Evolutionary conservation across 352 stramenopile genomes (phyloP), one percentile per base, ranked within the genome.

Genomic region (Globisporangium iwayamae): DNA sequence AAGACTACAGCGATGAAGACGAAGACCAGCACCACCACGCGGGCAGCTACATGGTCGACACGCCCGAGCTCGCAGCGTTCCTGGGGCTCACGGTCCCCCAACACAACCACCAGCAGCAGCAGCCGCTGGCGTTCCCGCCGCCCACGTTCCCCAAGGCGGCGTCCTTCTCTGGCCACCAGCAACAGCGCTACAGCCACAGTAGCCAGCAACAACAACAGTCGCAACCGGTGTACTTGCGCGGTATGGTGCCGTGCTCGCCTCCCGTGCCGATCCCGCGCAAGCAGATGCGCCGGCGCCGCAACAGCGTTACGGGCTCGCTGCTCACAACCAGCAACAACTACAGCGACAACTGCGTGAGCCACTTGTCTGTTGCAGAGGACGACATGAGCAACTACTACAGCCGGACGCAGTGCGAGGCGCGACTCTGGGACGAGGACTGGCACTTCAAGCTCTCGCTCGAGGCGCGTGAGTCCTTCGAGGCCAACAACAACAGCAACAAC

Each of bases 401-500:
- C 36, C 59, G 62, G 6, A 73, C 70, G 13, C 80, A 91, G 62
- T 81, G 75, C 53, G 72, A 88, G 55, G 76, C 72, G 14, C 63
- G 69, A 32, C 71, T 87, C 16, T 87, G 76, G 75, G 79, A 91
- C 50, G 71, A 91, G 47, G 75, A 82, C 62, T 89, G 80, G 82
- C 78, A 91, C 75, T 89, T 79, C 65, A 89, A 89, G 57, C 76
- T 89, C 47, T 89, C 78, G 30, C 74, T 89, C 9, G 82, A 91
- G 54, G 71, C 74, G 14, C 79, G 82, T 20, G 78, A 91, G 68
- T 85, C 78, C 9, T 85, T 89, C 28, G 75, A 89, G 55, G 68
- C 68, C 3, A 51, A 48, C 25, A 64, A 43, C 16, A 62, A 47
- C 14, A 67, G 63, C 22, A 34, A 11, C 14, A 70, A 71, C 11